Conservation (phyloP, 257 asterid species). For the Gynochthodes officinalis region DNA sequence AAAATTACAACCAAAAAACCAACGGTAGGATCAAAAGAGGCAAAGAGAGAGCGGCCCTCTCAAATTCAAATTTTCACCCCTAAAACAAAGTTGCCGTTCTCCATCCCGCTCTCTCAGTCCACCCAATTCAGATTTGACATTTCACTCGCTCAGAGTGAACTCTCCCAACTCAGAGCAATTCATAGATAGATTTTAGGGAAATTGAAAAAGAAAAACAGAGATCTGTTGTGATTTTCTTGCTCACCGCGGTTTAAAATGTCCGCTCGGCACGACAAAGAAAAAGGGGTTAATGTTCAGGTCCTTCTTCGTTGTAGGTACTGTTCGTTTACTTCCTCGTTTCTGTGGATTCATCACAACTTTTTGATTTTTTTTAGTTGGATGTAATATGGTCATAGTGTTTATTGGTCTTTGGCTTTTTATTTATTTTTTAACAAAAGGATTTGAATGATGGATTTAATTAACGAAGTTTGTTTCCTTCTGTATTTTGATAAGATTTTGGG, state of each 20-base stretch:
- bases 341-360: not conserved
- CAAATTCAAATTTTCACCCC: constrained; percentile 36
- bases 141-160: constrained; percentile 10
- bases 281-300: constrained; percentile 93
- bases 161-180: not conserved
- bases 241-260: constrained; percentile 44
- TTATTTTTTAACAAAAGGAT: not conserved
- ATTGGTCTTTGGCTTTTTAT: not conserved
- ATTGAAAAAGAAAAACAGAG: constrained; percentile 10
- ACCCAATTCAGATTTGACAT: constrained; percentile 22
- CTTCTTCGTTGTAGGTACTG: constrained; percentile 92
- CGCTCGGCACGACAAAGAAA: constrained; percentile 66
- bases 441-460: not conserved
- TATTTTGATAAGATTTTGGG: constrained; percentile 2
- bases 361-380: not conserved
- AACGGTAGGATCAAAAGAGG: constrained; percentile 25
- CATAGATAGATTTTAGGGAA: not conserved
- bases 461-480: not conserved
- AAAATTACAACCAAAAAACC: not conserved
- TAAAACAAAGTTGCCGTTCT: not conserved
- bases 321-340: not conserved
- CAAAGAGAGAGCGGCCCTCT: constrained; percentile 29
- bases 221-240: constrained; percentile 11
- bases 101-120: constrained; percentile 44
- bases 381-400: not conserved